Evolutionary conservation across 169 alveolate genomes (phyloP).

Genomic region (Cryptosporidium sp.): DNA sequence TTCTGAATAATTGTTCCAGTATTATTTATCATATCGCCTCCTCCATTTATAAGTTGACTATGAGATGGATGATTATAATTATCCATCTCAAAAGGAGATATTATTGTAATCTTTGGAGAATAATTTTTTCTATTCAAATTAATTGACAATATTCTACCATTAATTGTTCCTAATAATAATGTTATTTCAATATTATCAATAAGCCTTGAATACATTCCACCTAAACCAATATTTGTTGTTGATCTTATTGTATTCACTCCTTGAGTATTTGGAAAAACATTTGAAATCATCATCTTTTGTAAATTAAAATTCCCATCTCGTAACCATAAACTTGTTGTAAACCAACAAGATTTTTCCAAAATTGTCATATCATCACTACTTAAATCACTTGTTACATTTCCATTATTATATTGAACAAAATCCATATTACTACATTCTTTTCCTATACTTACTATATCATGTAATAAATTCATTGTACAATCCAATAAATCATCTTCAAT

Average conservation of each 20-base stretch:
- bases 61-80: not conserved
- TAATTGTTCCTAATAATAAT: conserved; percentile 42
- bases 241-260: not conserved
- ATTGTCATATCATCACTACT: not conserved
- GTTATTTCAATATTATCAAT: not conserved
- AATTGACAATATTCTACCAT: conserved; percentile 36
- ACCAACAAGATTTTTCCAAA: conserved; percentile 45
- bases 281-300: not conserved
- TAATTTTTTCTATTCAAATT: conserved; percentile 5
- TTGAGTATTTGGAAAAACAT: conserved; percentile 14
- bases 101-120: conserved; percentile 11
- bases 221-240: not conserved
- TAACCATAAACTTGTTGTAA: conserved; percentile 67
- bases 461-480: conserved; percentile 18
- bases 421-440: not conserved
- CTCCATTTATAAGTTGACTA: not conserved
- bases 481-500: conserved; percentile 16
- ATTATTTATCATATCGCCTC: not conserved
- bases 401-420: not conserved
- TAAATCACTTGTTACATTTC: conserved; percentile 7
- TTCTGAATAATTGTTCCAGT: not conserved
- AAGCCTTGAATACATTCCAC: not conserved
- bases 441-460: conserved; percentile 13
- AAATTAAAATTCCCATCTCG: not conserved
- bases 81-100: conserved; percentile 57